Percentiles rank a stretch among this genome's conserved stretches.
These are phyloP conservation scores for Rhododendron kiyosumense DNA, from an alignment of 148 eudicot genomes.

Conservation along the genomic window DNA sequence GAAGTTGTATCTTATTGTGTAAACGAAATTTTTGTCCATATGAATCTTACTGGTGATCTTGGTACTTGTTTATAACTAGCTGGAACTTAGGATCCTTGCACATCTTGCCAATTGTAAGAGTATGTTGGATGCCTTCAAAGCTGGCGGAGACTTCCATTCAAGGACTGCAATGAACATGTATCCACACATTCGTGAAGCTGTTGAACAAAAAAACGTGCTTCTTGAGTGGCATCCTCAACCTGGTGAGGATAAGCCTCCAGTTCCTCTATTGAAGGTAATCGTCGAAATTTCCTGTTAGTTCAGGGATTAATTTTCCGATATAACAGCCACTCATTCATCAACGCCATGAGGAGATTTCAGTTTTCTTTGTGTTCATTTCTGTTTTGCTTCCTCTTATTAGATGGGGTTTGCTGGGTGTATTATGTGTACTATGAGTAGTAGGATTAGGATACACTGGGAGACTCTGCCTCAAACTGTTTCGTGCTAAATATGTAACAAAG, in stretches of 20 bases:
- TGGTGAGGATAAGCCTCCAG: constrained; percentile 94
- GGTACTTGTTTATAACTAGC: constrained; percentile 30
- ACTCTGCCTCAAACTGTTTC: neutral
- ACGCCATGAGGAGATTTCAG: neutral
- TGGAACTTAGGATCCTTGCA: constrained; percentile 98
- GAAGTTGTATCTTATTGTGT: neutral
- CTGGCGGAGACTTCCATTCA: constrained; percentile 99
- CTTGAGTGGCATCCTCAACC: constrained; percentile 98
- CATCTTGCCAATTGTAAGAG: constrained; percentile 96
- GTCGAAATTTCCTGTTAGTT: neutral
- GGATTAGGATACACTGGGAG: neutral
- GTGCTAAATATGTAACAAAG: neutral
- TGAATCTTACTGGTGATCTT: constrained; percentile 5
- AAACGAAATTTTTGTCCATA: neutral
- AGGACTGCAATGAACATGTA: constrained; percentile 99
- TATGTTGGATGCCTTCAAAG: constrained; percentile 94
- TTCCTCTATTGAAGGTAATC: constrained; percentile 80
- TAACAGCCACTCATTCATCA: neutral
- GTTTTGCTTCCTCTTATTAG: neutral
- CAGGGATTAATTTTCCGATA: neutral
- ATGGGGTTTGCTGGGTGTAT: neutral
- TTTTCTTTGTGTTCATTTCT: neutral
- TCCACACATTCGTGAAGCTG: constrained; percentile 84
- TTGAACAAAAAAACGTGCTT: constrained; percentile 62
- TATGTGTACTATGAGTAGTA: neutral